phyloP scores from a whole-genome alignment of 1,139 yeast genomes.

The Candida sojae region DNA sequence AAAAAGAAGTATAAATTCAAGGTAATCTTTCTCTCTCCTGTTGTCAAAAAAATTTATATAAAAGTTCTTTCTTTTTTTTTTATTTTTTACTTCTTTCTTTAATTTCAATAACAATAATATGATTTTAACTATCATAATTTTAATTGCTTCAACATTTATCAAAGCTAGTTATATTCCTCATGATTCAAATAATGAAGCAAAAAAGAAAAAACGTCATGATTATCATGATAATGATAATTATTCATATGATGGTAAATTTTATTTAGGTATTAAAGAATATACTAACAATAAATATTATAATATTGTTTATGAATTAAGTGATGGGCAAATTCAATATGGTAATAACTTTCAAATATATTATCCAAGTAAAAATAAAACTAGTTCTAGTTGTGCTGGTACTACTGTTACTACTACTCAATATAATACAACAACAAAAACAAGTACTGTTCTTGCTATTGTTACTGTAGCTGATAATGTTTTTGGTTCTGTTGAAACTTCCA shows the following conservation, averaged over 20 bases:
- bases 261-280: slow-evolving; percentile 8
- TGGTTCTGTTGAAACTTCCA: not conserved
- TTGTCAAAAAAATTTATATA: not conserved
- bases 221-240: not conserved
- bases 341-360: not conserved
- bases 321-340: slow-evolving; percentile 8
- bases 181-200: no score
- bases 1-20: not conserved
- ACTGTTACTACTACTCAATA: not conserved
- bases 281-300: not conserved
- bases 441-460: not conserved
- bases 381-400: not conserved
- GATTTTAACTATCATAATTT: slow-evolving; percentile 1
- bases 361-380: slow-evolving; percentile 1
- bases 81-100: not conserved
- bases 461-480: not conserved
- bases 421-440: not conserved
- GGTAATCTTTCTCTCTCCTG: not conserved
- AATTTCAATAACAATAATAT: not conserved
- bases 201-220: not conserved
- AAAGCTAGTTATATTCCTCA: not conserved
- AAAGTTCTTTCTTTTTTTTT: not conserved
- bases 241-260: slow-evolving; percentile 3
- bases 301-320: slow-evolving; percentile 6
- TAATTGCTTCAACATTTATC: not conserved